Evolutionary conservation across 768 basidiomycete species (phyloP), one percentile per base, ranked within the genome.

Genomic region (Termitomyces sp.): DNA sequence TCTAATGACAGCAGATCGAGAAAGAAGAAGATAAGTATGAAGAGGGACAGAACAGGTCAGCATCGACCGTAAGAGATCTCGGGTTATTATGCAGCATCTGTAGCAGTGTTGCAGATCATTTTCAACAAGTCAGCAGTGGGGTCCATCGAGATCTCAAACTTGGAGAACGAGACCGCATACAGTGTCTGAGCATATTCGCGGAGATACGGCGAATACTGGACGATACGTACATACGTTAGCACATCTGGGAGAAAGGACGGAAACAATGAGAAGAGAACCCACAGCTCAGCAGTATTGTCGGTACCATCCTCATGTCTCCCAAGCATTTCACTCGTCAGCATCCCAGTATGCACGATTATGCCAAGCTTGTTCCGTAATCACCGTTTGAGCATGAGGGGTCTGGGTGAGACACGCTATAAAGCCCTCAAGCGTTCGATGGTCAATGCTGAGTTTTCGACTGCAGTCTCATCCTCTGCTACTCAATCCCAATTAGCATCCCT

Each of bases 221-320:
- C n/a, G n/a, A n/a, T n/a, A 6, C 1, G 53, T 25, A 35, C 53
- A 46, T 34, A 29, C 6, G 57, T 62, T 4, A 62, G 59, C 32
- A 7, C 6, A 27, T 16, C 53, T 56, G 14, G 27, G 11, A 53
- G 40, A 27, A 29, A n/a, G 37, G 9, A 45, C 21, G 3, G 10
- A 21, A 41, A 2, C 3, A 57, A n/a, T n/a, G 14, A 7, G 44
- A 53, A 31, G 32, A 53, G 23, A 38, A 25, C 90, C 61, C 53
- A 94, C 93, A 69, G 74, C 79, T 65, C 92, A 78, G 70, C 89
- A 90, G 74, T 93, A 95, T 63, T 96, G 91, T 58, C 89, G 77
- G 63, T 90, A 95, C 93, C 93, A 95, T 2, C 89, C 86, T 87
- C 90, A 93, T 0, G 87, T 90, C 73, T 90, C 86, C 92, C 91